These are phyloP conservation scores for Bombardia bombarda DNA, from an alignment of 495 filamentous ascomycete species.

Conservation along the genomic window DNA sequence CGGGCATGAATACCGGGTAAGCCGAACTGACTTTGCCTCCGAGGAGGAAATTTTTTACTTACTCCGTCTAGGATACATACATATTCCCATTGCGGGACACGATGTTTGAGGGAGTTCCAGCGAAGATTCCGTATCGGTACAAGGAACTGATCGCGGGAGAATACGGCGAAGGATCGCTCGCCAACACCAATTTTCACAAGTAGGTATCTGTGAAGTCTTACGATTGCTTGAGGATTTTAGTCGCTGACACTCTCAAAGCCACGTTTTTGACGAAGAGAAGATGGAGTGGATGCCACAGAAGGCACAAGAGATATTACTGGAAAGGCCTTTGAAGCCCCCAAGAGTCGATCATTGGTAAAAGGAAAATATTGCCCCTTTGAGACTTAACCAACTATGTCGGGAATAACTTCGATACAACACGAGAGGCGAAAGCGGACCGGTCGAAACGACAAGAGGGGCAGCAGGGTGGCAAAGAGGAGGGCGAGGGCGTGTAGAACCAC, in stretches of 20 bases:
- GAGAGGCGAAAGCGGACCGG: too few relatives aligned
- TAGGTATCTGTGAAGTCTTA: constrained; percentile 23
- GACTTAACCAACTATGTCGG: too few relatives aligned
- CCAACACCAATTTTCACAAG: constrained; percentile 43
- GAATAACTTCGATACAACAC: too few relatives aligned
- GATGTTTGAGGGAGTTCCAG: constrained; percentile 51
- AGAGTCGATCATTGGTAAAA: too few relatives aligned
- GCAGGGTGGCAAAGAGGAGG: too few relatives aligned
- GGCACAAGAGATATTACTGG: too few relatives aligned
- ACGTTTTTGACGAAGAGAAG: constrained; percentile 28
- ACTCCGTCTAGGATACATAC: constrained; percentile 24
- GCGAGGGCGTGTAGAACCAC: too few relatives aligned
- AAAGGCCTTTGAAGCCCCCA: too few relatives aligned
- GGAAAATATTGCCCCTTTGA: too few relatives aligned
- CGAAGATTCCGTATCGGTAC: constrained; percentile 56
- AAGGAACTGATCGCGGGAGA: constrained; percentile 51
- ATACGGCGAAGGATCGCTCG: constrained; percentile 47
- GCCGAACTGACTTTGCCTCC: not conserved
- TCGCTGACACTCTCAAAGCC: constrained; percentile 16
- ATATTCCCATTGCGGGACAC: constrained; percentile 38
- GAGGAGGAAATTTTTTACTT: constrained; percentile 2
- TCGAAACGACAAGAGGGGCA: too few relatives aligned
- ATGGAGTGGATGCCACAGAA: constrained; percentile 32
- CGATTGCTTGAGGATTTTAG: not conserved
- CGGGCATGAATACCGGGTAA: constrained; percentile 33